Evolutionary conservation across 106 monocot genomes (phyloP).

Genomic region (Cymbidium sinense): DNA sequence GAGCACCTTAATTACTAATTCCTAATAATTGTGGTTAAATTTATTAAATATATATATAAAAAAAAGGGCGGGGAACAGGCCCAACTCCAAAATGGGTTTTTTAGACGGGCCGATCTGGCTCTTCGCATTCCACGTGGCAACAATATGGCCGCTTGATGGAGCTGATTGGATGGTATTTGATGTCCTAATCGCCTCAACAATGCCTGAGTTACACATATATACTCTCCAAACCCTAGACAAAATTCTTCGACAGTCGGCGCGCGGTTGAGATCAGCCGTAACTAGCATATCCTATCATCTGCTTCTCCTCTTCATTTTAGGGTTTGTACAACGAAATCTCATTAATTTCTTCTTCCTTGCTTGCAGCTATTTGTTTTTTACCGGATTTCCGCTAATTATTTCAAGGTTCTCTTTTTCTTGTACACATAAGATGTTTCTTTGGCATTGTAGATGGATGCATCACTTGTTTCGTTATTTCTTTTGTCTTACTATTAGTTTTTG

Average conservation of each 20-base stretch:
- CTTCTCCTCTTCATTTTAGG: background rate
- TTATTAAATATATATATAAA: no score
- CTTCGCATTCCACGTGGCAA: background rate
- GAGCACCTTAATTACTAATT: no score
- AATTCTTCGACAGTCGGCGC: background rate
- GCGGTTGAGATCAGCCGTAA: conserved; percentile 1
- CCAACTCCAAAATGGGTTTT: no score
- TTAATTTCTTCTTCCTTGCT: background rate
- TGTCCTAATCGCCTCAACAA: background rate
- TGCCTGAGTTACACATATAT: background rate
- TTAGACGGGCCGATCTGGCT: no score
- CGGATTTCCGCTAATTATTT: background rate
- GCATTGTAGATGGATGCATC: background rate
- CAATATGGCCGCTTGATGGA: background rate
- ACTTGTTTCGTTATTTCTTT: background rate
- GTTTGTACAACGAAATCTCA: background rate
- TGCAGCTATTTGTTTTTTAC: background rate
- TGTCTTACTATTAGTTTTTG: background rate
- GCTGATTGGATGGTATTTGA: background rate
- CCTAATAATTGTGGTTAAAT: no score
- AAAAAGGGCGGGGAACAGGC: no score
- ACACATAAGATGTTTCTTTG: background rate
- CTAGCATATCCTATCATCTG: background rate
- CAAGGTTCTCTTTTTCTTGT: background rate
- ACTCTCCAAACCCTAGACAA: background rate